Evolutionary conservation across 345 rosid genomes (phyloP), one percentile per base, ranked within the genome.

Genomic region (Linum trigynum): DNA sequence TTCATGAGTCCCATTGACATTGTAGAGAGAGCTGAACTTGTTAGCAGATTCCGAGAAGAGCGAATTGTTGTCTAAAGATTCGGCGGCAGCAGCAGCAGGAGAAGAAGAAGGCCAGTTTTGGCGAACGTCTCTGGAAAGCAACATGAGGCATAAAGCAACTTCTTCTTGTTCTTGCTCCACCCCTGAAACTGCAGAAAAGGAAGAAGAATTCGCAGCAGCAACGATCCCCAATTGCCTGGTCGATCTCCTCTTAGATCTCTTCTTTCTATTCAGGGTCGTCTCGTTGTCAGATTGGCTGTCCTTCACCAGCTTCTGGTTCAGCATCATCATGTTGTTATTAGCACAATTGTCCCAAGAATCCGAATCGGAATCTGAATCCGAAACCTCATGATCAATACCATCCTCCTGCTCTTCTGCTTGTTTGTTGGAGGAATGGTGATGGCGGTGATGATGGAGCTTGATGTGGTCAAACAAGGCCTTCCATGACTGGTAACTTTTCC

Each of bases 71-170:
- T 75, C 78, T 65, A 81, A 80, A 35, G 83, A 78, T 32, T 78
- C 83, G 2, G 74, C 80, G 65, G 68, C 70, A 69, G 70, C 69
- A 73, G 3, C 53, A 48, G 53, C 9, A 48, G 45, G 45, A 41
- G 45, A 41, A 41, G 5, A 41, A 41, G 45, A 41, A 41, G 43
- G 50, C 72, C 67, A 61, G 32, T 23, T 23, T 23, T 23, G 32
- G 32, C 32, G 32, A 23, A 67, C 77, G 70, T 81, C 89, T 68
- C 86, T 86, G 3, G 92, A 86, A 56, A 86, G 80, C 87, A 86
- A 68, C 79, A 86, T 84, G 69, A 86, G 71, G 66, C 87, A 79
- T 74, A 79, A 63, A 38, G 89, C 92, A 67, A 76, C 80, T 69
- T 82, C 86, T 69, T 84, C 83, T 72, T 78, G 80, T 68, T 86